Percentiles rank a stretch among this genome's conserved stretches.
These are phyloP conservation scores for Solanum pennellii DNA, from an alignment of 257 asterid species.

Conservation along the genomic window DNA sequence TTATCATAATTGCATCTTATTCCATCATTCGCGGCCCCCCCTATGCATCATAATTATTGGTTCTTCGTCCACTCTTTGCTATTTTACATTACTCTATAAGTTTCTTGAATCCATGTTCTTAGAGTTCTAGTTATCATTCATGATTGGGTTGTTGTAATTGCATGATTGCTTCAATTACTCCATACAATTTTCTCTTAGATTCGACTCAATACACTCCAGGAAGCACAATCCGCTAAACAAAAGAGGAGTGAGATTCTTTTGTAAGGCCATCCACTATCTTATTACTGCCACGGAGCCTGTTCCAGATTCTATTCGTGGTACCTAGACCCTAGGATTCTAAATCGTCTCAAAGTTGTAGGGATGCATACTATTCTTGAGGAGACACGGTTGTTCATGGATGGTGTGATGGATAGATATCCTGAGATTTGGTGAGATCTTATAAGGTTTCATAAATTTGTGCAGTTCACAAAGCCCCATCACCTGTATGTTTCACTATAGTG, in stretches of 20 bases:
- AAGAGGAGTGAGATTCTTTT: not conserved
- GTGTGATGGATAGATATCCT: not conserved
- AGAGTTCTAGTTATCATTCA: not conserved
- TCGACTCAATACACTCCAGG: not conserved
- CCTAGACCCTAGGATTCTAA: too few species aligned
- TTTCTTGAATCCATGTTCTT: not conserved
- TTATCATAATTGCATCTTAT: too few species aligned
- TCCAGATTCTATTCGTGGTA: not conserved
- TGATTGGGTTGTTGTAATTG: not conserved
- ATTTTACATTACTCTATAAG: not conserved
- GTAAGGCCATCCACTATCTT: too few species aligned
- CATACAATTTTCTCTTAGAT: not conserved
- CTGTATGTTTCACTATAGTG: not conserved
- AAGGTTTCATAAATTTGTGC: not conserved
- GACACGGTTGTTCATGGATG: not conserved
- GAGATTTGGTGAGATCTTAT: not conserved
- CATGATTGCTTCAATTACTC: not conserved
- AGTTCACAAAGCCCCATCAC: not conserved
- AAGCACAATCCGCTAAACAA: not conserved
- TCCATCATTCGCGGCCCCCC: not conserved
- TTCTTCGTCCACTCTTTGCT: not conserved
- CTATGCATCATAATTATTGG: not conserved
- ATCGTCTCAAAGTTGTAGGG: not conserved
- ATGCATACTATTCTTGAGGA: not conserved
- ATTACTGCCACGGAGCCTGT: not conserved